Percentiles rank a stretch among this genome's conserved stretches.
Evolutionary conservation across 2,329 filamentous ascomycete species (phyloP).

Genomic region (Aaosphaeria pasadenensis): DNA sequence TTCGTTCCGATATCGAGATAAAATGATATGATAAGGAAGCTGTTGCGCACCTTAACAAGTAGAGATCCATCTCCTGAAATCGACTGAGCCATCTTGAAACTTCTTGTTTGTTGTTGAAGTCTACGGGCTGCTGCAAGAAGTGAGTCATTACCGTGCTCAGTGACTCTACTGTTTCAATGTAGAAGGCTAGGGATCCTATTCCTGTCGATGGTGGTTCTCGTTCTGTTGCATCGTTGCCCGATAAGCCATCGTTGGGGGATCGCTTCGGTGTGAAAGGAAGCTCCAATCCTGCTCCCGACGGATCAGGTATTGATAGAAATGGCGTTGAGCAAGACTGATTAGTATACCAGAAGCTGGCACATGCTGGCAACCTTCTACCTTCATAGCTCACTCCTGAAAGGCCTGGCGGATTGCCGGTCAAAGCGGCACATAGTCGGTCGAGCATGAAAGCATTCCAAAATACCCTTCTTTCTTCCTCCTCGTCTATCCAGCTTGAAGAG

Average conservation of each 20-base stretch:
- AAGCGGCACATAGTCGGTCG: neutral
- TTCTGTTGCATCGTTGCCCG: no score
- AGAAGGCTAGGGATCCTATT: constrained; percentile 3
- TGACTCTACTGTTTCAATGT: constrained; percentile 2
- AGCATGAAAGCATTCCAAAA: neutral
- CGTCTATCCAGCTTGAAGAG: neutral
- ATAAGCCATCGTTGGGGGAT: no score
- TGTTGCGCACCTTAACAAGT: neutral
- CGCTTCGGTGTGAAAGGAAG: no score
- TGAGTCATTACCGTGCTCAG: neutral
- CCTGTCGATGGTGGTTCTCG: neutral
- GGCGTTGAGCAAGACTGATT: constrained; percentile 2
- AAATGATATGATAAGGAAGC: no score
- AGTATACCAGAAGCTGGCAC: constrained; percentile 4
- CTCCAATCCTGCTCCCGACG: neutral
- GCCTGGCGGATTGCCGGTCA: no score
- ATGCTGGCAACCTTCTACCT: neutral
- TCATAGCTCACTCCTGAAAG: no score
- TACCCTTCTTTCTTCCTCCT: neutral
- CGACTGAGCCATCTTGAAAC: neutral
- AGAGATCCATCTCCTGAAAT: neutral
- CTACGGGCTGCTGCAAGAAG: neutral
- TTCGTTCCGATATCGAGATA: no score
- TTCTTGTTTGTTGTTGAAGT: neutral
- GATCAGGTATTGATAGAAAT: neutral